Percentiles rank a stretch among this genome's conserved stretches.
phyloP scores from a whole-genome alignment of 2,329 filamentous ascomycete species.

The Aspergillus pseudoviridinutans region DNA sequence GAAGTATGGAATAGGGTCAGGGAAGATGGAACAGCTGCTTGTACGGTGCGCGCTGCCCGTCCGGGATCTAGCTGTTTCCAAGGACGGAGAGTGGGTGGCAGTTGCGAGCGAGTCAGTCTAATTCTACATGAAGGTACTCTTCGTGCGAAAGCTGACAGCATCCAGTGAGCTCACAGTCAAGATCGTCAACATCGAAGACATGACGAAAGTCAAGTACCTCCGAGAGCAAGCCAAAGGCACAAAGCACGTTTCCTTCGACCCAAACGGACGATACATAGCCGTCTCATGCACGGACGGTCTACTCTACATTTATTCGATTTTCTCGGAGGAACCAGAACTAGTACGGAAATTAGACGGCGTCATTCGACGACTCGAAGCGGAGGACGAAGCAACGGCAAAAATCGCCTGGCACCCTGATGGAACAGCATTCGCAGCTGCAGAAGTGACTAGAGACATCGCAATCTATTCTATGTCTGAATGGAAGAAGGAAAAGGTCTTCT shows the following conservation, averaged over 20 bases:
- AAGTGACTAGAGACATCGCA: conserved; percentile 76
- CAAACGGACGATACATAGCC: conserved; percentile 68
- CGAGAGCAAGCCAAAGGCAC: conserved; percentile 80
- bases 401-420: conserved; percentile 93
- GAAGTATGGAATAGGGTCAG: conserved; percentile 74
- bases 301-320: conserved; percentile 84
- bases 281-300: conserved; percentile 85
- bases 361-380: conserved; percentile 72
- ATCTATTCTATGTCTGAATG: conserved; percentile 86
- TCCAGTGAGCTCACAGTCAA: conserved; percentile 79
- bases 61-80: conserved; percentile 77
- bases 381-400: conserved; percentile 69
- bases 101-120: conserved; percentile 79
- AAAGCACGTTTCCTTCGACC: conserved; percentile 89
- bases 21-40: conserved; percentile 71
- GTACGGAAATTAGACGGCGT: conserved; percentile 81
- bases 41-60: conserved; percentile 81
- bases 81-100: conserved; percentile 80
- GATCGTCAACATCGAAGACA: conserved; percentile 77
- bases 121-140: not conserved
- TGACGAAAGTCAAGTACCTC: conserved; percentile 69
- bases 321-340: conserved; percentile 72
- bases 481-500: conserved; percentile 78
- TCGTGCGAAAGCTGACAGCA: conserved; percentile 14
- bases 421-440: conserved; percentile 80